These are phyloP conservation scores for Desmodesmus armatus DNA, from an alignment of 139 green algal genomes.

Conservation along the genomic window DNA sequence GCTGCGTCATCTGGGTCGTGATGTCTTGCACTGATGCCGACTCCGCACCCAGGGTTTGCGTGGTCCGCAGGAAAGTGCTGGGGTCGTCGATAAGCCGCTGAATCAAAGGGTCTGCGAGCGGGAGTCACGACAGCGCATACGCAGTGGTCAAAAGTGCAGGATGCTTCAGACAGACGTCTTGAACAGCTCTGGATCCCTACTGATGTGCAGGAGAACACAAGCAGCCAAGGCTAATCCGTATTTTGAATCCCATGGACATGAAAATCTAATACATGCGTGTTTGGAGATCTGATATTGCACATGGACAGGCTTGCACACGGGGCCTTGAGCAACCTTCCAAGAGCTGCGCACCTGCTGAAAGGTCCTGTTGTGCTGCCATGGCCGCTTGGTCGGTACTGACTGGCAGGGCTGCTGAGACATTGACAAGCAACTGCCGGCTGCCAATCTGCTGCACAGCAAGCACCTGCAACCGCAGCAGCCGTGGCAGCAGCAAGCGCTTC, in stretches of 20 bases:
- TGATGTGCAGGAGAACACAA: too few relatives aligned
- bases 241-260: neutral
- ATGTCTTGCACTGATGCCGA: constrained; percentile 25
- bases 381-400: neutral
- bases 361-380: neutral
- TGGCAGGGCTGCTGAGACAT: constrained; percentile 38
- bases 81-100: constrained; percentile 45
- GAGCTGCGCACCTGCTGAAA: constrained; percentile 20
- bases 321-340: too few relatives aligned
- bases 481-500: too few relatives aligned
- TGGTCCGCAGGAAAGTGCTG: constrained; percentile 44
- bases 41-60: constrained; percentile 41
- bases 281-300: too few relatives aligned
- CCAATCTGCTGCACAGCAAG: constrained; percentile 32
- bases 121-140: neutral
- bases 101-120: constrained; percentile 30
- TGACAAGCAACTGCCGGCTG: constrained; percentile 43
- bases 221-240: neutral
- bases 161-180: too few relatives aligned
- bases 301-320: neutral
- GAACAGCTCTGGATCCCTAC: too few relatives aligned
- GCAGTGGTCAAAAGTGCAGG: neutral
- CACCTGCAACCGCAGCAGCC: too few relatives aligned
- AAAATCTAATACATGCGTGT: too few relatives aligned
- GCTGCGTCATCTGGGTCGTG: neutral